Evolutionary conservation across 768 basidiomycete species (phyloP).

Genomic region (Stropharia rugosoannulata): DNA sequence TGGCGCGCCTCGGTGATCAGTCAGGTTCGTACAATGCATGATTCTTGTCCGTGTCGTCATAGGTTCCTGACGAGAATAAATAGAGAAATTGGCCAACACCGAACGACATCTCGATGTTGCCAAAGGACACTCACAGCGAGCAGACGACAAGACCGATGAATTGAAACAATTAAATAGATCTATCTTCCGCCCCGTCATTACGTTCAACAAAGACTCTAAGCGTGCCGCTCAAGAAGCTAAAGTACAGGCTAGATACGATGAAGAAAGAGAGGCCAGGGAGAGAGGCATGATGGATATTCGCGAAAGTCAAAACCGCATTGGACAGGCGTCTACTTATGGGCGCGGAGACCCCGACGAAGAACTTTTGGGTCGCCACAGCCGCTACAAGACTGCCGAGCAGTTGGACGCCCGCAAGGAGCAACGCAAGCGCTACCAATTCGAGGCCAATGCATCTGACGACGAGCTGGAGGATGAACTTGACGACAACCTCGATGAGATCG

Average conservation of each 20-base stretch:
- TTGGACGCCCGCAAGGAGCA: constrained; percentile 61
- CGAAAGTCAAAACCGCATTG: constrained; percentile 85
- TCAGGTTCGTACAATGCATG: constrained; percentile 61
- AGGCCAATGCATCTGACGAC: constrained; percentile 87
- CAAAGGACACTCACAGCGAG: constrained; percentile 81
- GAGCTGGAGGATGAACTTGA: constrained; percentile 95
- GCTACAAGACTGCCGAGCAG: constrained; percentile 50
- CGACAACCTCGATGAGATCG: constrained; percentile 85
- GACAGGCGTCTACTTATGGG: constrained; percentile 67
- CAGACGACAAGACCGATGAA: constrained; percentile 92
- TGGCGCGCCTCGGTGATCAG: constrained; percentile 84
- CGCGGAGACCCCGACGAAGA: constrained; percentile 46
- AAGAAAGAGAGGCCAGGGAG: constrained; percentile 82
- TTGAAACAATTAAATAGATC: constrained; percentile 92
- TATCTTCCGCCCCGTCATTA: constrained; percentile 91
- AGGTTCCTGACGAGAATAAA: background rate
- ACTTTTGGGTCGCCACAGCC: constrained; percentile 38
- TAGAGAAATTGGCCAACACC: constrained; percentile 89
- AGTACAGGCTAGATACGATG: constrained; percentile 81
- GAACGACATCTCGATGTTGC: constrained; percentile 93
- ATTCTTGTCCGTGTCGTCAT: background rate
- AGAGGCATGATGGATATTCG: constrained; percentile 83
- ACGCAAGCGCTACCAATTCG: constrained; percentile 87
- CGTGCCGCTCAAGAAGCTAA: constrained; percentile 85
- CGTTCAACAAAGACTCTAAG: constrained; percentile 92